These are phyloP conservation scores for Lactarius trivialis DNA, from an alignment of 768 basidiomycete species.

Conservation along the genomic window DNA sequence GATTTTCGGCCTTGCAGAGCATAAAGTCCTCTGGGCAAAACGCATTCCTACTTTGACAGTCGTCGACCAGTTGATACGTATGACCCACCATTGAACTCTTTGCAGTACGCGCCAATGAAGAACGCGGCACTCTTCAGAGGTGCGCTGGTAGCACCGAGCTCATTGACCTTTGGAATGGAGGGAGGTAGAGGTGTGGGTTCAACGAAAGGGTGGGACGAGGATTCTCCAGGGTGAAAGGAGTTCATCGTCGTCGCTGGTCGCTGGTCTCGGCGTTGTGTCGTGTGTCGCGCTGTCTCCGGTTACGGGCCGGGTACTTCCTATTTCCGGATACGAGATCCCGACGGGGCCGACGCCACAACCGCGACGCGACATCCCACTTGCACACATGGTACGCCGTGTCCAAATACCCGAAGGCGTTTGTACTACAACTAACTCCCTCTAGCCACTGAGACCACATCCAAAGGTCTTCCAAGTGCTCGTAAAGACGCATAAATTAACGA, in stretches of 20 bases:
- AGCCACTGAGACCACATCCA: constrained; percentile 51
- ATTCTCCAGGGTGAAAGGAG: constrained; percentile 43
- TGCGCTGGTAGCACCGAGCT: constrained; percentile 84
- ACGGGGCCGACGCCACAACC: constrained; percentile 7
- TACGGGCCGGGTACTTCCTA: not conserved
- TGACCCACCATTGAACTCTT: constrained; percentile 86
- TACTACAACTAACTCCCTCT: not conserved
- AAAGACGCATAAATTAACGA: constrained; percentile 65
- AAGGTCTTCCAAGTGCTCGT: constrained; percentile 64
- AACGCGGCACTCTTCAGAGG: constrained; percentile 95
- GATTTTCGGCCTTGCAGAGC: constrained; percentile 93
- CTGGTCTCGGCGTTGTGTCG: constrained; percentile 13
- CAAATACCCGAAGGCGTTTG: not conserved
- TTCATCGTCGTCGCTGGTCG: constrained; percentile 38
- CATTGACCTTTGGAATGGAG: constrained; percentile 70
- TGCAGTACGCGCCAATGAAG: constrained; percentile 94
- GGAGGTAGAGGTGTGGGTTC: constrained; percentile 63
- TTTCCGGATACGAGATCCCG: not conserved
- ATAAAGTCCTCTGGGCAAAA: constrained; percentile 74
- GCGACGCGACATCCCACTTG: constrained; percentile 6
- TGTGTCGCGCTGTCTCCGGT: not conserved
- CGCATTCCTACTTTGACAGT: not conserved
- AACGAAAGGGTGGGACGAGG: constrained; percentile 44
- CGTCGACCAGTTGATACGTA: not conserved
- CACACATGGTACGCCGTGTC: constrained; percentile 12